These are phyloP conservation scores for Fusarium falciforme DNA, from an alignment of 2,329 filamentous ascomycete species.

Conservation along the genomic window DNA sequence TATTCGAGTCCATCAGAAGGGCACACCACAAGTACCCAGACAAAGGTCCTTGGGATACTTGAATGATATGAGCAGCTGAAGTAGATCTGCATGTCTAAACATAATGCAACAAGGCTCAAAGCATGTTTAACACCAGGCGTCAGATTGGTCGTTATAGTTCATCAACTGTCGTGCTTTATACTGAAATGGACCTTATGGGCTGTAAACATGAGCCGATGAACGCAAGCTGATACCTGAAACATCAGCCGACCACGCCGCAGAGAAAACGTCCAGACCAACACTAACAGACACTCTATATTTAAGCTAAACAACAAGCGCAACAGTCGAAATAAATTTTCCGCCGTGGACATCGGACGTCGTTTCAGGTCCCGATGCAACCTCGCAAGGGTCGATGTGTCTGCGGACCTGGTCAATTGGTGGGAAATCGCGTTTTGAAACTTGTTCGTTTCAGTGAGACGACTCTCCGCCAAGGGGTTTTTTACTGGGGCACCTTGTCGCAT, in stretches of 20 bases:
- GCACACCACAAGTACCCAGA: too few relatives aligned
- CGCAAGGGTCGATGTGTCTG: not conserved
- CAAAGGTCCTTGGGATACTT: too few relatives aligned
- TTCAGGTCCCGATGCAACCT: not conserved
- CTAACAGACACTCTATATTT: not conserved
- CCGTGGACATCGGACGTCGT: not conserved
- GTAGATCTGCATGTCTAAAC: too few relatives aligned
- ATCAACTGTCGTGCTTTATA: too few relatives aligned
- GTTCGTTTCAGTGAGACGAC: not conserved
- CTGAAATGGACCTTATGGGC: too few relatives aligned
- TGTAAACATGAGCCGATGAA: not conserved
- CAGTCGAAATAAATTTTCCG: not conserved
- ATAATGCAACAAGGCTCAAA: too few relatives aligned
- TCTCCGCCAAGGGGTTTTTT: not conserved
- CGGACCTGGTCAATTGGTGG: not conserved
- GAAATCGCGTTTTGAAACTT: constrained; percentile 6
- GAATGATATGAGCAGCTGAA: too few relatives aligned
- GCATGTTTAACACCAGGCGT: too few relatives aligned
- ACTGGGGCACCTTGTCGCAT: not conserved
- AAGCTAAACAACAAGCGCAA: not conserved
- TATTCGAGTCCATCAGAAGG: too few relatives aligned
- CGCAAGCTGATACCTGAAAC: not conserved
- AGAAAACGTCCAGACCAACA: not conserved
- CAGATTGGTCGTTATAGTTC: too few relatives aligned
- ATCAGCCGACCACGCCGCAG: not conserved